Base-by-base conservation (phyloP, 192 early-diverging fungal genomes). In the Entomortierella parvispora region DNA sequence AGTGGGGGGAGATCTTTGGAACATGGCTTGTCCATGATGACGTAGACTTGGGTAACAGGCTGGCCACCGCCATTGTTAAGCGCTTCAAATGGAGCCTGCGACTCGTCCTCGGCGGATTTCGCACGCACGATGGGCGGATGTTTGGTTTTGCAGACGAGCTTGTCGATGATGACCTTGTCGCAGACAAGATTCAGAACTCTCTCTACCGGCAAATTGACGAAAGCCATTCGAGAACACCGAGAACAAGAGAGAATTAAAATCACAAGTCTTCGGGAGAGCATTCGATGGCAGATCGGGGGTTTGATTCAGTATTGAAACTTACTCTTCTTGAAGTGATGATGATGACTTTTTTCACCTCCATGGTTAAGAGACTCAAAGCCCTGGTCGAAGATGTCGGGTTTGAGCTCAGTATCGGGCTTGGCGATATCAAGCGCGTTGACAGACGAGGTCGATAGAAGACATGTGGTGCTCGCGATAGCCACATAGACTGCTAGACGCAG, bases 381-480 rank as follows among this genome's bases (percentile, higher is more conserved):
- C 0, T 52, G 62, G 49, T 64, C 33, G 22, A 7, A 1, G 14
- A 26, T 32, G 37, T 32, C 34, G 18, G 26, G 8, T 2, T 8
- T 14, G 37, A 6, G 22, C 18, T 40, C 18, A 29, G n/a, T 26
- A 26, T 18, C 26, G 45, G 25, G 6, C 12, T 28, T 53, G 28
- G 18, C 37, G 25, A 34, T 18, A 23, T 6, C 47, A 9, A 14
- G 17, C 37, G 23, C 23, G 18, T 20, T 28, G 29, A 11, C 29
- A 46, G 42, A 50, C 17, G 44, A 50, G 18, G 29, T 65, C 18
- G 63, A 56, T 25, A 55, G 43, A 6, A 56, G 43, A 56, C 52
- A 65, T 4, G 53, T 28, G 17, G 53, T 20, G 29, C 52, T 34
- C 42, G 53, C 63, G 14, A 56, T 20, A 45, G 53, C 53, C 63